Conservation (phyloP, 73 alveolate genomes). For the Stentor coeruleus region DNA sequence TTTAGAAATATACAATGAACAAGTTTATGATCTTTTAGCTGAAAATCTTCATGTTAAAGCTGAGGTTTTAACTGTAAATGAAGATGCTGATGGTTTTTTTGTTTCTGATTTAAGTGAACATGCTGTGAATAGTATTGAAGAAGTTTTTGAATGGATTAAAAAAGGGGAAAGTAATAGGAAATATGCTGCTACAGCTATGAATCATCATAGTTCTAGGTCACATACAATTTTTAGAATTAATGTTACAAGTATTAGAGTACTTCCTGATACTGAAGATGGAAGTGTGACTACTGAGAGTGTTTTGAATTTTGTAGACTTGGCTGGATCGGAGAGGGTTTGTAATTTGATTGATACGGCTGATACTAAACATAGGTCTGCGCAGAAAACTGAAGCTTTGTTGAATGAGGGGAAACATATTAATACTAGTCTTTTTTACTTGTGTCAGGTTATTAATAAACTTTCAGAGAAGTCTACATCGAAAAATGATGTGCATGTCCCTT, state of each 20-base stretch:
- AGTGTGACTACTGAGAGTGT: constrained; percentile 47
- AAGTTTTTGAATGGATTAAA: constrained; percentile 48
- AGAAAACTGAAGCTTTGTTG: constrained; percentile 29
- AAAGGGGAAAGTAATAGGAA: constrained; percentile 79
- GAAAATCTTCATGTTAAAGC: constrained; percentile 32
- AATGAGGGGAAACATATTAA: constrained; percentile 85
- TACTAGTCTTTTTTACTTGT: constrained; percentile 70
- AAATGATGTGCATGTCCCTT: constrained; percentile 74
- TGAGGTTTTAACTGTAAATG: constrained; percentile 46
- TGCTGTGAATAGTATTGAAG: constrained; percentile 63
- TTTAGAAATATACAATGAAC: constrained; percentile 96
- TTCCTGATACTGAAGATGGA: constrained; percentile 11
- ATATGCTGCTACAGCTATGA: constrained; percentile 82
- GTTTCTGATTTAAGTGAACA: constrained; percentile 66
- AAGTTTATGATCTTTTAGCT: constrained; percentile 87
- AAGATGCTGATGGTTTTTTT: constrained; percentile 68
- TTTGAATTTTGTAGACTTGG: constrained; percentile 91
- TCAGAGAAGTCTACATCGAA: constrained; percentile 42
- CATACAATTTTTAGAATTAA: constrained; percentile 72
- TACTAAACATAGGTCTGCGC: background rate
- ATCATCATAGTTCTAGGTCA: constrained; percentile 72
- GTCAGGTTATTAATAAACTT: constrained; percentile 69
- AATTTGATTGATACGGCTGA: background rate
- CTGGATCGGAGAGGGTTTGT: constrained; percentile 94
- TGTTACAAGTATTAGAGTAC: constrained; percentile 36